Evolutionary conservation across 129 eudicot genomes (phyloP).

Genomic region (Ambrosia artemisiifolia): DNA sequence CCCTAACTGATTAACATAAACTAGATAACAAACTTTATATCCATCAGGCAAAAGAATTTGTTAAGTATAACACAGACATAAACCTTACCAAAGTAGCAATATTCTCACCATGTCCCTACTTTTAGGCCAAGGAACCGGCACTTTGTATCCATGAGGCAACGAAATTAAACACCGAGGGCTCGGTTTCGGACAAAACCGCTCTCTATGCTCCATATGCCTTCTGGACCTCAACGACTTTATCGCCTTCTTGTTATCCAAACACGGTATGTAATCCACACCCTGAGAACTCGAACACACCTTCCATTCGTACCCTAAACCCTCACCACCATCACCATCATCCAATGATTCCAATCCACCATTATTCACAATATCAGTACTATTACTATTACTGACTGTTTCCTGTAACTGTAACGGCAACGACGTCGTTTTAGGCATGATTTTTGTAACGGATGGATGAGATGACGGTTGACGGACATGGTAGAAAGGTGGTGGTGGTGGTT

Average conservation of each 20-base stretch:
- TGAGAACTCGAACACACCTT: conserved; percentile 38
- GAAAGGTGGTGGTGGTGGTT: conserved; percentile 30
- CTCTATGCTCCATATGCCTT: conserved; percentile 83
- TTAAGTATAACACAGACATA: conserved; percentile 12
- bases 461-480: background rate
- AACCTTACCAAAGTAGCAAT: conserved; percentile 70
- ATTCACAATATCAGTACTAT: background rate
- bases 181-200: conserved; percentile 72
- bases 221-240: conserved; percentile 59
- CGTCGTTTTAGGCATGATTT: background rate
- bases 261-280: conserved; percentile 81
- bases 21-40: background rate
- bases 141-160: conserved; percentile 64
- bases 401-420: background rate
- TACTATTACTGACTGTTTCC: background rate
- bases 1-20: background rate
- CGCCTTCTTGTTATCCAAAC: conserved; percentile 69
- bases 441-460: conserved; percentile 21
- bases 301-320: conserved; percentile 43
- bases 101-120: conserved; percentile 97
- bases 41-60: background rate
- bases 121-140: conserved; percentile 88
- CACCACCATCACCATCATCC: conserved; percentile 5
- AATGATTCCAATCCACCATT: background rate
- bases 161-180: conserved; percentile 64